Base-by-base conservation (phyloP, 225 moss, liverwort and hornwort genomes). In the Marchantia paleacea region DNA sequence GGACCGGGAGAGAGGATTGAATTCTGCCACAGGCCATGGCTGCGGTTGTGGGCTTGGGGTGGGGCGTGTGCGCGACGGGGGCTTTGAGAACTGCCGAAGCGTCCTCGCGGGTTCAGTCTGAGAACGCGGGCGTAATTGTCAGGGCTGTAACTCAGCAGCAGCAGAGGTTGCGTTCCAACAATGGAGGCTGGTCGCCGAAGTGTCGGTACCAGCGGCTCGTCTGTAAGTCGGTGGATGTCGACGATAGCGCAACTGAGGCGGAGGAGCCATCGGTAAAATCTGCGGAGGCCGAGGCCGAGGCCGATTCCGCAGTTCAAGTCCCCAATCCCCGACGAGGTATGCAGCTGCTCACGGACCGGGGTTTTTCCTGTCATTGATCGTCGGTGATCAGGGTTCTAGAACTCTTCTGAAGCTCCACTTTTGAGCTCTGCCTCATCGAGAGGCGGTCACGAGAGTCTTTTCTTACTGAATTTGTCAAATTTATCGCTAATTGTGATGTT, bases 151-250 rank as follows among this genome's bases (percentile, higher is more conserved):
- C 47, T 61, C 74, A 25, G 16, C 30, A 9, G 24, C n/a, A 10
- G 7, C 77, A 47, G 61, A 77, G 50, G 61, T 48, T 60, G 20
- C 61, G 77, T 13, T 63, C 62, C 75, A 75, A 57, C 61, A 48
- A 61, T 77, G 77, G 61, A 30, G 5, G n/a, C 11, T 11, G 18
- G n/a, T 13, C 14, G 47, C 39, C 16, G 57, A n/a, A 30, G 26
- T 19, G 76, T 10, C 58, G 61, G 48, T 20, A 12, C 18, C 39
- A 16, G 47, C 39, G 77, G 47, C 12, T 77, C 39, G 39, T 77
- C 12, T 76, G 31, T 47, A 76, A 58, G 76, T 77, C 77, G 10
- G 84, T 87, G 72, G 80, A 84, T 78, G 82, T 87, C 10, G 84
- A 87, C 68, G 84, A 84, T 72, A 84, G 76, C 67, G 80, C 80